Evolutionary conservation across 495 filamentous ascomycete genomes (phyloP).

Genomic region (Hypoxylon trugodes): DNA sequence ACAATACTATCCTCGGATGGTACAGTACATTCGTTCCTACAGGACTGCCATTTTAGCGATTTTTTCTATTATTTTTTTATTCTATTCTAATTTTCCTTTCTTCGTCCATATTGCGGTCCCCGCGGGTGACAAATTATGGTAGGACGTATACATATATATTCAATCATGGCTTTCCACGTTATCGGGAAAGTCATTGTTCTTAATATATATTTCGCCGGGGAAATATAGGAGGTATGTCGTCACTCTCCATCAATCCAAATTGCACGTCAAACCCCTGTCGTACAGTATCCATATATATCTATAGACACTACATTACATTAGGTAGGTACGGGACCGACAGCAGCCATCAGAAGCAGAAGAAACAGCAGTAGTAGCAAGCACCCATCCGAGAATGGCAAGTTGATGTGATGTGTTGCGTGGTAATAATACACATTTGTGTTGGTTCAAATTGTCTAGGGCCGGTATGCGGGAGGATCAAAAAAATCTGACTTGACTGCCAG

Average conservation of each 20-base stretch:
- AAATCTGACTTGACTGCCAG: conserved; percentile 27
- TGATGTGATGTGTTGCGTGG: conserved; percentile 28
- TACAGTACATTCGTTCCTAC: neutral
- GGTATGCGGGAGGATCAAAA: conserved; percentile 16
- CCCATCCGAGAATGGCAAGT: conserved; percentile 23
- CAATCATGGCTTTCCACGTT: conserved; percentile 42
- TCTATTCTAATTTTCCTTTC: too few relatives aligned
- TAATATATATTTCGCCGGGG: conserved; percentile 15
- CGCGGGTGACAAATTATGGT: conserved; percentile 36
- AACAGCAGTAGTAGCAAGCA: conserved; percentile 17
- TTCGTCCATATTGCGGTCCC: conserved; percentile 24
- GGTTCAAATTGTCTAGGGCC: too few relatives aligned
- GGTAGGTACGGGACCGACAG: too few relatives aligned
- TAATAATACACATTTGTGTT: conserved; percentile 22
- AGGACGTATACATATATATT: conserved; percentile 14
- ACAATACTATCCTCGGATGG: neutral
- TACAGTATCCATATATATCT: too few relatives aligned
- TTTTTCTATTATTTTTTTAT: too few relatives aligned
- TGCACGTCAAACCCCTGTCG: conserved; percentile 9
- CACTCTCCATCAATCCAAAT: conserved; percentile 26
- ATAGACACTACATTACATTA: too few relatives aligned
- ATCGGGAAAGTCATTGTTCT: conserved; percentile 9
- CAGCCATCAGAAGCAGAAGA: too few relatives aligned
- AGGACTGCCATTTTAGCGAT: conserved; percentile 20
- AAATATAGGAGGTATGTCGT: conserved; percentile 30